These are phyloP conservation scores for Ensete ventricosum DNA, from an alignment of 176 grass and related monocot species.

Conservation along the genomic window DNA sequence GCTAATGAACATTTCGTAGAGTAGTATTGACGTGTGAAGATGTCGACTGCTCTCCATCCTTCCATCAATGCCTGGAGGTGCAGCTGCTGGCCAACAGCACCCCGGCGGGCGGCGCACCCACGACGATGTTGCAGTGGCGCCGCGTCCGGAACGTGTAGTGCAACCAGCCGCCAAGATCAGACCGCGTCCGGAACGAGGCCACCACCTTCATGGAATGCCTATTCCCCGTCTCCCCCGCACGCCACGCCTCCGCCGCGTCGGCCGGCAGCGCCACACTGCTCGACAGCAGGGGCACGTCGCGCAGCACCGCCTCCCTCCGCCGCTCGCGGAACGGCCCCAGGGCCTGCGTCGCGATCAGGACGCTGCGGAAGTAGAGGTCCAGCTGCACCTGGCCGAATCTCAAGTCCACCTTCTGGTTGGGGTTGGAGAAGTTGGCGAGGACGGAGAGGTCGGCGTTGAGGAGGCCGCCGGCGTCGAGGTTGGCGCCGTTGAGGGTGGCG, in stretches of 20 bases:
- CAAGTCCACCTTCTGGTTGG: slow-evolving; percentile 55
- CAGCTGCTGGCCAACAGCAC: slow-evolving; percentile 31
- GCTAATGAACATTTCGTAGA: too few relatives aligned
- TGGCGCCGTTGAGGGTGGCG: slow-evolving; percentile 62
- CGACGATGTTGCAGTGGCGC: slow-evolving; percentile 30
- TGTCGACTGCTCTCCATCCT: too few relatives aligned
- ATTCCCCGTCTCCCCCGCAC: slow-evolving; percentile 23
- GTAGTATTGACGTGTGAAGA: too few relatives aligned
- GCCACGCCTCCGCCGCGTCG: slow-evolving; percentile 29
- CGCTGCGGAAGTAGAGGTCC: slow-evolving; percentile 60
- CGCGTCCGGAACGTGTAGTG: slow-evolving; percentile 43
- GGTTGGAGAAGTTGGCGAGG: slow-evolving; percentile 54
- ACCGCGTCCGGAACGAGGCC: slow-evolving; percentile 42
- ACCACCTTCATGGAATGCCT: slow-evolving; percentile 31
- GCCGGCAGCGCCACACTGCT: slow-evolving; percentile 32
- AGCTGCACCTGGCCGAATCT: slow-evolving; percentile 57
- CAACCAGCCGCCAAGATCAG: slow-evolving; percentile 54
- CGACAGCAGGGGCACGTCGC: slow-evolving; percentile 28
- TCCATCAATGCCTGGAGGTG: neutral
- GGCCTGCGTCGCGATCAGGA: slow-evolving; percentile 38
- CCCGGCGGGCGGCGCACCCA: slow-evolving; percentile 55
- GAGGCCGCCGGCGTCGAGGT: slow-evolving; percentile 35
- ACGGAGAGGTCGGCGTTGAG: slow-evolving; percentile 70
- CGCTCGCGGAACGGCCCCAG: slow-evolving; percentile 36
- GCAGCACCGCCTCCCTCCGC: slow-evolving; percentile 22